Base-by-base conservation (phyloP, 139 green algal species). In the Coelastrella sp. region DNA sequence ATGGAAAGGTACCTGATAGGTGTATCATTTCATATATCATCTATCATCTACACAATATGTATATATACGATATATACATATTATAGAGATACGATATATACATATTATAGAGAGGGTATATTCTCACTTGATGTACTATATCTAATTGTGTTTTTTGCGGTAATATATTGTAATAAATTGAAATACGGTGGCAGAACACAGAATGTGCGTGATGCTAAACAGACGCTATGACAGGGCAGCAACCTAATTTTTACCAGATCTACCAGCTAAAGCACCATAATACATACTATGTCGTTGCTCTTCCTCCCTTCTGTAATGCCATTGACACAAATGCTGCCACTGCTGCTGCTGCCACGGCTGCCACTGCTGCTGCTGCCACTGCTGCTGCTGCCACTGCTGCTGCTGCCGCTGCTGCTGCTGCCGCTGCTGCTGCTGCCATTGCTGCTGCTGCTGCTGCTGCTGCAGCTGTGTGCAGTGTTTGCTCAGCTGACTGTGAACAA, bases 401-500 rank as follows among this genome's bases (percentile, higher is more conserved):
- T 27, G 22, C 20, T 12, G 12, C 22, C 1, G 17, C 8, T 9
- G 20, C 72, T n/a, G 15, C 70, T 25, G 72, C 15, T 78, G 72
- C 72, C 6, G 1, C 72, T 70, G 4, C 12, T 17, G 72, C 17
- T 27, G 22, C 20, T 12, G 12, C 22, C 1, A 0, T 0, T 9
- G 20, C 72, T 80, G 74, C 74, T 6, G 7, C 15, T 78, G 72
- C 72, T 6, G 0, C 72, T 70, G 61, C 12, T 49, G 14, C 82
- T 88, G 82, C 82, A 88, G 74, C 58, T 91, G 61, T 96, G 91
- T 89, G 89, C 94, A 20, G 95, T 97, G 72, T 98, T 98, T 94
- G 97, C 97, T 7, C 97, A 98, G 94, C 93, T 98, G 73, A 96
- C 94, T 14, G 93, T 98, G 24, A 68, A 90, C 24, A 95, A 95